Percentiles rank a stretch among this genome's conserved stretches.
phyloP scores from a whole-genome alignment of 331 rosid genomes.

The Pyracantha coccinea region DNA sequence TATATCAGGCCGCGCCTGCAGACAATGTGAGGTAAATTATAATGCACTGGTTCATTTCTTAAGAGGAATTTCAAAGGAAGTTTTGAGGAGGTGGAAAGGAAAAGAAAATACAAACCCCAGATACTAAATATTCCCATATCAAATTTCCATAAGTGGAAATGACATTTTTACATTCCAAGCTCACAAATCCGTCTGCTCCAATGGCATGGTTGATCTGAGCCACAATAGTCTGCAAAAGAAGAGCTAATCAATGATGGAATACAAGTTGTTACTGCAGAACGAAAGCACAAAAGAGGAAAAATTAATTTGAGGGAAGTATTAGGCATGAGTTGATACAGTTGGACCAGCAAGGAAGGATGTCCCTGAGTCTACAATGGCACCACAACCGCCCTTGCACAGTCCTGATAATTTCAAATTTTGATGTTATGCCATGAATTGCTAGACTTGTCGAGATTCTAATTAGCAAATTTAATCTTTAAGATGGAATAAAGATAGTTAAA shows the following conservation, averaged over 20 bases:
- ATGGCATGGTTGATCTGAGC: slow-evolving; percentile 77
- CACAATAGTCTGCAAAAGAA: slow-evolving; percentile 44
- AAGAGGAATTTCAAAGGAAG: neutral
- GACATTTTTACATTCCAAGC: slow-evolving; percentile 56
- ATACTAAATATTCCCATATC: slow-evolving; percentile 59
- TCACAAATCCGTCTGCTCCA: slow-evolving; percentile 61
- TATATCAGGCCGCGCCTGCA: slow-evolving; percentile 49
- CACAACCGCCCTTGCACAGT: slow-evolving; percentile 46
- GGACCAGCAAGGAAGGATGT: slow-evolving; percentile 72
- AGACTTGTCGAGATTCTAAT: neutral
- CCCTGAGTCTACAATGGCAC: slow-evolving; percentile 71
- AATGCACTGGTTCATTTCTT: neutral
- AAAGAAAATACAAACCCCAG: slow-evolving; percentile 38
- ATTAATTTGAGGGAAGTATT: neutral
- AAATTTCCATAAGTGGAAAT: slow-evolving; percentile 41
- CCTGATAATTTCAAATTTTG: slow-evolving; percentile 28
- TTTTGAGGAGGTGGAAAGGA: neutral
- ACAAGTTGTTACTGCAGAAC: neutral
- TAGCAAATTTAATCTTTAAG: neutral
- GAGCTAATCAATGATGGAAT: slow-evolving; percentile 16
- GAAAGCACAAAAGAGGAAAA: neutral
- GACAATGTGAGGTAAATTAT: neutral
- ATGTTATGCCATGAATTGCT: neutral
- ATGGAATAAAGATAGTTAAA: neutral
- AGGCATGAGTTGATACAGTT: slow-evolving; percentile 33